Base-by-base conservation (phyloP, 306 rosid genomes). In the Cucurbita maxima region DNA sequence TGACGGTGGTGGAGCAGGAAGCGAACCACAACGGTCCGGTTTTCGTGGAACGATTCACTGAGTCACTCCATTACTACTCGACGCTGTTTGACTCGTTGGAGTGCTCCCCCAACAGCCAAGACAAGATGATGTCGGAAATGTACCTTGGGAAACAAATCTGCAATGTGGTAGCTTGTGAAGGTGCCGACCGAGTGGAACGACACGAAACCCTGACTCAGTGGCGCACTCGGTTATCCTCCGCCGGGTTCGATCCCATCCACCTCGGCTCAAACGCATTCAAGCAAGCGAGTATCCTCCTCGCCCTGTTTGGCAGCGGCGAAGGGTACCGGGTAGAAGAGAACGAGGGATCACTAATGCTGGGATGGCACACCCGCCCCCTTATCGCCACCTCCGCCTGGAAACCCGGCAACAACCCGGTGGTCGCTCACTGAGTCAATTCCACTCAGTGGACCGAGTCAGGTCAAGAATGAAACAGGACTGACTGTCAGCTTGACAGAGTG, bases 71-170 rank as follows among this genome's bases (percentile, higher is more conserved):
- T 79, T 94, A 91, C 19, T 94, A 94, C 84, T 94, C 97, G 10
- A 84, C 96, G 5, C 76, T 94, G 77, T 94, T 94, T n/a, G 99
- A 94, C 88, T 91, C 99, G 81, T 38, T 91, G 41, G 99, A 94
- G 16, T 90, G 97, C 0, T 88, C 96, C 43, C 87, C 74, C 3
- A 82, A 83, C 75, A 55, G 72, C 13, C 81, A 86, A 55, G 95
- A 91, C n/a, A 88, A 87, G 80, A 73, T 80, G 7, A 84, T 94
- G 96, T 77, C 97, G 15, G 99, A 94, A 83, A 79, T 87, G n/a
- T 94, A 91, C 18, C 22, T 94, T 0, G 99, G 99, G 66, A 89
- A 86, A 62, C 99, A 94, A 79, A 94, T 94, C 69, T 90, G 87
- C 57, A 91, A 94, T 84, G 88, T 94, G 61, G 97, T 94, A 67